These are phyloP conservation scores for Tuctoria greenei DNA, from an alignment of 176 grass and related monocot genomes.

Conservation along the genomic window DNA sequence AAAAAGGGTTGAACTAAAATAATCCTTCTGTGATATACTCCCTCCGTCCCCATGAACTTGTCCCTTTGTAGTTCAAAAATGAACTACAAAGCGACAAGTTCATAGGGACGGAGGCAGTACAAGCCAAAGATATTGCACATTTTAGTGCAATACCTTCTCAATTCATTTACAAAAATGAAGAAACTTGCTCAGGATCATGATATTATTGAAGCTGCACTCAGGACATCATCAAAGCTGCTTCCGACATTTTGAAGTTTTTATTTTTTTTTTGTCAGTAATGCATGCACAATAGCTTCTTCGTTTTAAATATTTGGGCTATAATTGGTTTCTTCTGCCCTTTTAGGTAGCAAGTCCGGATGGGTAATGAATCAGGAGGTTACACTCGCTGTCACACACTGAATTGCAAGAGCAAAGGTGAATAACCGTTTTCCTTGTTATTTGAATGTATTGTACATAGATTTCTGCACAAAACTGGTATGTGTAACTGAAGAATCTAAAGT, in stretches of 20 bases:
- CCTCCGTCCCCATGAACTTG: no score
- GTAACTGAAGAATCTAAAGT: neutral
- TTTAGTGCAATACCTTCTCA: neutral
- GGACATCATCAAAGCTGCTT: conserved; percentile 71
- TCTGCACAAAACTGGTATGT: no score
- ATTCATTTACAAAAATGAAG: conserved; percentile 96
- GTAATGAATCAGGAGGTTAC: conserved; percentile 68
- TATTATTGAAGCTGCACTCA: conserved; percentile 75
- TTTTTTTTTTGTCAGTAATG: neutral
- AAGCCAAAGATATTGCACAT: neutral
- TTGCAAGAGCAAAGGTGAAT: conserved; percentile 53
- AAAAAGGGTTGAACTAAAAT: neutral
- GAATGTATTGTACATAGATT: conserved; percentile 23
- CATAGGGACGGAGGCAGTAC: no score
- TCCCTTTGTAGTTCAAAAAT: no score
- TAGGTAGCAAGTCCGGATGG: conserved; percentile 76
- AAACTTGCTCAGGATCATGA: conserved; percentile 68
- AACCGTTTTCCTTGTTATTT: neutral
- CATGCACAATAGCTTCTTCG: neutral
- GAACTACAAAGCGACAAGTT: no score
- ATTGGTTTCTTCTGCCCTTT: conserved; percentile 16
- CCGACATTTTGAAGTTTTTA: neutral
- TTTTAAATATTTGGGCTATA: conserved; percentile 14
- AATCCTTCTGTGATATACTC: neutral
- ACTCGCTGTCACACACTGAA: conserved; percentile 53